A percentile compares a stretch with the other conserved stretches of the same genome.
Conservation (phyloP, 371 early-diverging fungal species). For the Rhizopus arrhizus region DNA sequence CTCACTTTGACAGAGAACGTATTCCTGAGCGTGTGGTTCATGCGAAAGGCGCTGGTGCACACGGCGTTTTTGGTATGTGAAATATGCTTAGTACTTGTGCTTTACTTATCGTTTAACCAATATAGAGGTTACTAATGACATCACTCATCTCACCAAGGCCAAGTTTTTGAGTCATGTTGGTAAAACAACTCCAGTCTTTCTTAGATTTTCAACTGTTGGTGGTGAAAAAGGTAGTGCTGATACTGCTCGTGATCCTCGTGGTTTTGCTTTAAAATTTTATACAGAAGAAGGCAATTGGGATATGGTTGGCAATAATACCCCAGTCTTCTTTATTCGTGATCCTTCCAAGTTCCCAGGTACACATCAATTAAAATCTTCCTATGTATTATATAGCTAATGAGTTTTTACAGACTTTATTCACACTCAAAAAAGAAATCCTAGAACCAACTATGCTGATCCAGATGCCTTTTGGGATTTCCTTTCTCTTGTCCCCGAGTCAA, state of each 20-base stretch:
- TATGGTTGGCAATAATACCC: constrained; percentile 76
- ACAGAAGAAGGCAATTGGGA: constrained; percentile 80
- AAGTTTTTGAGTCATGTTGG: constrained; percentile 75
- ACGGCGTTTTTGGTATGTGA: constrained; percentile 69
- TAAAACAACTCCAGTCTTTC: constrained; percentile 78
- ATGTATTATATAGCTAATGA: not conserved
- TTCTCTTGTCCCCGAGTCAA: constrained; percentile 74
- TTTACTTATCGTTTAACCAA: constrained; percentile 7
- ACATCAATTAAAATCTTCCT: not conserved
- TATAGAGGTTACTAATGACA: constrained; percentile 73
- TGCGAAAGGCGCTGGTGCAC: constrained; percentile 55
- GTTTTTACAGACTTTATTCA: constrained; percentile 70
- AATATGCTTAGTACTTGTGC: constrained; percentile 1
- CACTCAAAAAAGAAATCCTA: constrained; percentile 81
- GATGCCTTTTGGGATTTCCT: constrained; percentile 76
- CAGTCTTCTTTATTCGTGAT: constrained; percentile 74
- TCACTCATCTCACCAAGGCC: constrained; percentile 71
- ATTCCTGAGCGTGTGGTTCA: constrained; percentile 60
- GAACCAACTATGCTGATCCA: constrained; percentile 65
- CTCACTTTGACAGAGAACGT: constrained; percentile 86
- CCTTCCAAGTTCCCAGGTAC: constrained; percentile 72
- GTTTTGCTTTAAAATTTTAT: constrained; percentile 79
- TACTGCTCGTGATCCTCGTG: constrained; percentile 78
- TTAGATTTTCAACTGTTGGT: constrained; percentile 82
- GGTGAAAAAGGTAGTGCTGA: constrained; percentile 79